phyloP scores from a whole-genome alignment of 768 basidiomycete genomes.

The Amanita jacksonii region DNA sequence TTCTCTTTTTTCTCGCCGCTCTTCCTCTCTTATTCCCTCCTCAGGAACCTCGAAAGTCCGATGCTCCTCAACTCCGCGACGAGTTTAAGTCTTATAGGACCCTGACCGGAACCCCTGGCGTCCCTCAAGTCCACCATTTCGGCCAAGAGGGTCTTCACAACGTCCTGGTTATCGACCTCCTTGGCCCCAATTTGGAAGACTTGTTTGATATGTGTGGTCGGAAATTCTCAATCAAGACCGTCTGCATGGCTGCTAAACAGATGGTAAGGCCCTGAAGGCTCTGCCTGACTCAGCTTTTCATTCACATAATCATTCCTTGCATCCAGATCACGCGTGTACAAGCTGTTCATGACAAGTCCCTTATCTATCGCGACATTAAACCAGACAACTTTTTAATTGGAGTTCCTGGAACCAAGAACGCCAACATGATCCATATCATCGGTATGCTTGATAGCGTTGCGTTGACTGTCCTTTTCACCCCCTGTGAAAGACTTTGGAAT shows the following conservation, averaged over 20 bases:
- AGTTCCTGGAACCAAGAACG: conserved; percentile 82
- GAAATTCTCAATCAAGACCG: conserved; percentile 96
- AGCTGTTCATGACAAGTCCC: conserved; percentile 94
- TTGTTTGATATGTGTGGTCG: conserved; percentile 99
- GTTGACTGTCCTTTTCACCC: conserved; percentile 3
- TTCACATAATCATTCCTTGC: conserved; percentile 6
- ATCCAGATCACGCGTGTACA: conserved; percentile 89
- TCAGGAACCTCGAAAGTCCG: conserved; percentile 94
- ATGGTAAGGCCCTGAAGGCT: conserved; percentile 71
- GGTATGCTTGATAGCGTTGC: conserved; percentile 39
- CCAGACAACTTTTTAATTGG: conserved; percentile 99
- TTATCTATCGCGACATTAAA: conserved; percentile 98
- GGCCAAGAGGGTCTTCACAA: conserved; percentile 98
- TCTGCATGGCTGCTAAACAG: conserved; percentile 98
- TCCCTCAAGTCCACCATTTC: conserved; percentile 98
- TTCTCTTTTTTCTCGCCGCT: conserved; percentile 7
- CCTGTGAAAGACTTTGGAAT: conserved; percentile 80
- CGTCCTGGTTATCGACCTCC: conserved; percentile 85
- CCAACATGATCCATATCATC: conserved; percentile 81
- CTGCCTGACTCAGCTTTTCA: neutral
- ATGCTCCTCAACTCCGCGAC: conserved; percentile 94
- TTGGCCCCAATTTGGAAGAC: conserved; percentile 97
- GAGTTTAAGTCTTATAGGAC: conserved; percentile 98
- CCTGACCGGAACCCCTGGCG: conserved; percentile 80
- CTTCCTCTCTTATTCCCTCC: conserved; percentile 10